These are phyloP conservation scores for Schizochytrium sp. DNA, from an alignment of 108 stramenopile species.

Conservation along the genomic window DNA sequence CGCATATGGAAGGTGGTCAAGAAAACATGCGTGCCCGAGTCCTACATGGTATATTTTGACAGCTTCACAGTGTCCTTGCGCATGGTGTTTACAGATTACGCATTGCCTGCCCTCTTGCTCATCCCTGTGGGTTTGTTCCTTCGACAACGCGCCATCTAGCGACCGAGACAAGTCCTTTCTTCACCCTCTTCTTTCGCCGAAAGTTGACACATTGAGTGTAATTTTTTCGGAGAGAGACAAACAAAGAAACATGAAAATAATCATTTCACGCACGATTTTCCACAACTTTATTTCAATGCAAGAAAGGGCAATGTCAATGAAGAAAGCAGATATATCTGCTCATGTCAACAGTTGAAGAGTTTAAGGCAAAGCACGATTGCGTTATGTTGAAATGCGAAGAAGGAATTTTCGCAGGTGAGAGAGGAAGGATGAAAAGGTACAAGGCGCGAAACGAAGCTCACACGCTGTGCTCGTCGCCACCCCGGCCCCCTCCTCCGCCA, in stretches of 20 bases:
- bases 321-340: too few species aligned
- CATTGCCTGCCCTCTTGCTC: not conserved
- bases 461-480: not conserved
- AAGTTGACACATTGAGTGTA: too few species aligned
- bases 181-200: too few species aligned
- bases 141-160: too few species aligned
- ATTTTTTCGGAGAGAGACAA: not conserved
- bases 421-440: too few species aligned
- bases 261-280: not conserved
- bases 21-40: not conserved
- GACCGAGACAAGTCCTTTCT: too few species aligned
- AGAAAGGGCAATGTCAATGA: not conserved
- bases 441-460: not conserved
- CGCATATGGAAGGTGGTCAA: constrained; percentile 1
- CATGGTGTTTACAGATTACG: not conserved
- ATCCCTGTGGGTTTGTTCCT: too few species aligned
- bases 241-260: not conserved
- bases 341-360: too few species aligned
- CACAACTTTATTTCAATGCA: not conserved
- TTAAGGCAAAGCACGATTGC: too few species aligned
- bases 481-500: too few species aligned
- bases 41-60: constrained; percentile 7
- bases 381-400: too few species aligned
- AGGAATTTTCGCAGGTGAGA: too few species aligned
- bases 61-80: not conserved